Evolutionary conservation across 805 yeast genomes (phyloP), one percentile per base, ranked within the genome.

Genomic region (Huiozyma sinensis): DNA sequence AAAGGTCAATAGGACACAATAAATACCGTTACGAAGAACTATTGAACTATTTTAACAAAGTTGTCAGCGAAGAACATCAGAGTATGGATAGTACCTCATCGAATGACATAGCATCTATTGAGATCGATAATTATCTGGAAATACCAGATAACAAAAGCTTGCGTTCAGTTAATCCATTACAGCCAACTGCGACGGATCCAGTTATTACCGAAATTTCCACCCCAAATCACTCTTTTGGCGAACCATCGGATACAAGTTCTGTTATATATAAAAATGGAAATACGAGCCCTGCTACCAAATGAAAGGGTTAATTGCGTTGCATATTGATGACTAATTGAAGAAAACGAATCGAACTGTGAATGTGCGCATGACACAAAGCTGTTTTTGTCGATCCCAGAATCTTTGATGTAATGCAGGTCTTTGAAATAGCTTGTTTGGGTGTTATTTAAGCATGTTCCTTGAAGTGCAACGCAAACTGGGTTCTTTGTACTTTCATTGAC

Each of bases 21-120:
- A 58, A 47, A 44, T 42, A 49, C 28, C 55, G 54, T 35, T 50
- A 50, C 29, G 58, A 53, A 36, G 65, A 58, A 33, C 41, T 61
- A 11, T 27, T 62, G 17, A 60, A 61, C 7, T 58, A 63, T 44
- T 63, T 60, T 41, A 55, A 53, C 36, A 54, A 43, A 37, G 49
- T 51, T 1, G 33, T 44, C 6, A 37, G 43, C 6, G 29, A 41
- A 11, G 44, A 44, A 12, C 39, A 41, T 24, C 31, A 28, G 9
- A 39, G 31, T 2, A 6, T 37, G 7, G 46, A 46, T 12, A 12
- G 28, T 28, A 28, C 39, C 3, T 36, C 48, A 1, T 6, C 32
- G 2, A 43, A 43, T 8, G 44, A 46, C 13, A 29, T 44, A 10
- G 46, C 46, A 3, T 33, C 44, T 17, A 47, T 49, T 2, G 28